Evolutionary conservation across 2,329 filamentous ascomycete genomes (phyloP), one percentile per base, ranked within the genome.

Genomic region (Pseudogymnoascus destructans): DNA sequence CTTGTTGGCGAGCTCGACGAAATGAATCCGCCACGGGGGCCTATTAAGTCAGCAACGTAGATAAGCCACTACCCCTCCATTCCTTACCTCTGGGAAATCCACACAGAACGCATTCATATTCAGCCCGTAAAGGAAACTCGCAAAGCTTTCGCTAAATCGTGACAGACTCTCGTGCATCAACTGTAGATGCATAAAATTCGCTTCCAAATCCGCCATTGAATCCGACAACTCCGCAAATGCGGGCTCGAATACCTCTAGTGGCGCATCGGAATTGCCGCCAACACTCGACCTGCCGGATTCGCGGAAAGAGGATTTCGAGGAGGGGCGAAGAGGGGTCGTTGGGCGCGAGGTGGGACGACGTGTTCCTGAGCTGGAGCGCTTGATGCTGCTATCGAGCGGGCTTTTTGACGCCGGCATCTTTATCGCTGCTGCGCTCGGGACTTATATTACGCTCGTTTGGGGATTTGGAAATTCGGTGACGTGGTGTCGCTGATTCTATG

Each of bases 81-180:
- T 27, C 59, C 70, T 57, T 73, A 90, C 90, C 81, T 98, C 93
- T 0, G 90, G 88, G 64, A 96, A 98, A 71, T 98, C 93, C 30
- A 97, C 91, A 70, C 92, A 97, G 70, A 97, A 98, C 1, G 93
- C 93, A 71, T 96, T 97, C 91, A 98, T 96, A 69, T 97, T 97
- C 70, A 98, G 72, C 1, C 93, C 93, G 67, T 97, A 98, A 49
- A 98, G 74, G 67, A 98, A 97, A 65, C 86, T 89, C 1, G 90
- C 90, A 72, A 98, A 98, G 68, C 87, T 95, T 77, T 98, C 93
- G 71, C 86, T 92, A 72, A 98, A 98, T 23, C 93, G 82, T 21
- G 89, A 83, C 64, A 98, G 73, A 67, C 89, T 95, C 75, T 97
- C 92, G 69, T 98, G 90, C 85, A 98, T 95, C 62, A 96, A 75